Evolutionary conservation across 345 rosid species (phyloP), one percentile per base, ranked within the genome.

Genomic region (Rhizophora apiculata): DNA sequence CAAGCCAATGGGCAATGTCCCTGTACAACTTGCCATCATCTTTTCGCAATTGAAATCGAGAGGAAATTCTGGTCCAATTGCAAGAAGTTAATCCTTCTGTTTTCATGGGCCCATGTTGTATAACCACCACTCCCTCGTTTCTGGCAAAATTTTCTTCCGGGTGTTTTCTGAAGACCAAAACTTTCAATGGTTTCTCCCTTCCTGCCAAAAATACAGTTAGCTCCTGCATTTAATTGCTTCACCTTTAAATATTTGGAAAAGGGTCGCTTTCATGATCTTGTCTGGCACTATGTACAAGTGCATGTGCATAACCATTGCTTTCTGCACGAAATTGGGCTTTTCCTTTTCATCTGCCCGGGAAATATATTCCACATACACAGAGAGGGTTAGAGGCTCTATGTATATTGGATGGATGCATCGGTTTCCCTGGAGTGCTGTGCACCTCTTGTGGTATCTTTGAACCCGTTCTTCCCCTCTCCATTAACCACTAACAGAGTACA

Each of bases 21-120:
- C 24, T 16, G 46, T 60, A 66, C 51, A 56, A 16, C 19, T 57
- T 68, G 62, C 63, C 66, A 69, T 48, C 48, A 60, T 49, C 57
- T 60, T 15, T 10, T 36, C 64, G 39, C 20, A 46, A 39, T 68
- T 58, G 72, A 59, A 37, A 48, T 58, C 59, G 11, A 10, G 1
- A 39, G 46, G 7, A 68, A 9, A 32, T 34, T n/a, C 2, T 3
- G 0, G 36, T 61, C 19, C 29, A 62, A 30, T 13, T 39, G 51
- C 65, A 22, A 5, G 30, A 5, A 29, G 26, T 22, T 11, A 37
- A 3, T 39, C 46, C 10, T 39, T 39, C 46, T 39, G 46, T 39
- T 39, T 39, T 39, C 6, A 22, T 8, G 5, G 36, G 34, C 57
- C 30, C 68, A 43, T 56, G 2, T 18, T 19, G 2, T 39, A 9